Conservation (phyloP, 1,139 yeast genomes). For the Kodamaea plutei region DNA sequence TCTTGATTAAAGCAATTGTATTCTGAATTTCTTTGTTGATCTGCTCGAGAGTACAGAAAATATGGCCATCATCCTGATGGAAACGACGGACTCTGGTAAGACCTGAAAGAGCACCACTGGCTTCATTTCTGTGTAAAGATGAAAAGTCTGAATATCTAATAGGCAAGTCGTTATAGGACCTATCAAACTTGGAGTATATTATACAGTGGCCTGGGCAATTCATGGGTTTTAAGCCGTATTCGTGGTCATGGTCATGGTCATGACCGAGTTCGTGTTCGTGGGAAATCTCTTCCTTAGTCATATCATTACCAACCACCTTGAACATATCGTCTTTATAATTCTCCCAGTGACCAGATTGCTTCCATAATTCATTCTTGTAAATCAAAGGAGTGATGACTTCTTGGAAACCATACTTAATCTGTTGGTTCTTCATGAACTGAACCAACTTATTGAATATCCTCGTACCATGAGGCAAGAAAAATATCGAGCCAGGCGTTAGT, state of each 20-base stretch:
- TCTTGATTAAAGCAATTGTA: conserved; percentile 70
- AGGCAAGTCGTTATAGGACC: conserved; percentile 88
- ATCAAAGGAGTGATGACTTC: conserved; percentile 94
- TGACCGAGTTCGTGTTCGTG: conserved; percentile 7
- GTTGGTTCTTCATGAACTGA: conserved; percentile 80
- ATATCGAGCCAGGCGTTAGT: conserved; percentile 81
- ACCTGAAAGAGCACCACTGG: conserved; percentile 92
- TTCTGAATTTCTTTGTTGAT: conserved; percentile 73
- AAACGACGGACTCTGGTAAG: conserved; percentile 92
- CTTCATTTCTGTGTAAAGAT: conserved; percentile 91
- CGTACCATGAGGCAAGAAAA: conserved; percentile 90
- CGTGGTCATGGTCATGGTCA: conserved; percentile 31
- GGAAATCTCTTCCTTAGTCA: conserved; percentile 23
- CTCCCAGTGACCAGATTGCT: conserved; percentile 93
- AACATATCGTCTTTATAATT: conserved; percentile 96
- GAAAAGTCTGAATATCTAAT: conserved; percentile 88
- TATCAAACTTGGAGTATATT: conserved; percentile 74
- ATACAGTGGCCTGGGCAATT: conserved; percentile 98
- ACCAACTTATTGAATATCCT: conserved; percentile 75
- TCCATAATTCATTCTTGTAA: conserved; percentile 82
- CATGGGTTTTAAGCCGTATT: conserved; percentile 92
- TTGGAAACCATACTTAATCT: conserved; percentile 76
- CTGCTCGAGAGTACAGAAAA: conserved; percentile 83
- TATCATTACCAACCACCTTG: conserved; percentile 55
- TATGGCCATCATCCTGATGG: conserved; percentile 98